Percentiles rank a stretch among this genome's conserved stretches.
These are phyloP conservation scores for Populus deltoides DNA, from an alignment of 345 rosid genomes.

Conservation along the genomic window DNA sequence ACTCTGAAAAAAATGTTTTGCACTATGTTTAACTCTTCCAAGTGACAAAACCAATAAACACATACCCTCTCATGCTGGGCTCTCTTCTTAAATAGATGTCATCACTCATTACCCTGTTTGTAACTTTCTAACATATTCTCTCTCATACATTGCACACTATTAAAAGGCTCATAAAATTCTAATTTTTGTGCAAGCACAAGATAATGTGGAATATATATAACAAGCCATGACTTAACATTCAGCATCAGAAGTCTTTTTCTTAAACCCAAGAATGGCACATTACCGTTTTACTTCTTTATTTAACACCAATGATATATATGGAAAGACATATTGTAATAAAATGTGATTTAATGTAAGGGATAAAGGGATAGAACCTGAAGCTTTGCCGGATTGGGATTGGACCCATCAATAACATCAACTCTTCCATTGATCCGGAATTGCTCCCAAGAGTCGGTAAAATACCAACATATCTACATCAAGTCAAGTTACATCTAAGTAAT, in stretches of 20 bases:
- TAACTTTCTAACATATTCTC: not conserved
- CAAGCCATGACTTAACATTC: not conserved
- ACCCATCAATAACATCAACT: constrained; percentile 66
- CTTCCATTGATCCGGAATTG: constrained; percentile 83
- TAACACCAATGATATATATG: not conserved
- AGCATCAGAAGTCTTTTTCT: not conserved
- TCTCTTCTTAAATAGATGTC: not conserved
- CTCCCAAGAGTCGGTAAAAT: constrained; percentile 86
- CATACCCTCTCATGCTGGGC: not conserved
- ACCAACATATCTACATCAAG: constrained; percentile 67
- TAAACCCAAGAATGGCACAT: not conserved
- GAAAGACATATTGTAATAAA: not conserved
- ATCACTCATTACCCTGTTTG: not conserved
- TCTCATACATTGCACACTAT: not conserved
- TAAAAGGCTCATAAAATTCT: not conserved
- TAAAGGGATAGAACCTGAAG: constrained; percentile 47
- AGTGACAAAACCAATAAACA: not conserved
- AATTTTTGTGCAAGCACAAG: not conserved
- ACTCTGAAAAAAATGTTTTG: not conserved
- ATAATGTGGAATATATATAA: not conserved
- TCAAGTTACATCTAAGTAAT: not conserved
- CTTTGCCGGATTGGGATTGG: constrained; percentile 53
- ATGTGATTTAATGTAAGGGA: not conserved
- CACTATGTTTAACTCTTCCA: not conserved
- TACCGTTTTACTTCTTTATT: not conserved